These are phyloP conservation scores for Fusarium sp. DNA, from an alignment of 2,329 filamentous ascomycete genomes.

Conservation along the genomic window DNA sequence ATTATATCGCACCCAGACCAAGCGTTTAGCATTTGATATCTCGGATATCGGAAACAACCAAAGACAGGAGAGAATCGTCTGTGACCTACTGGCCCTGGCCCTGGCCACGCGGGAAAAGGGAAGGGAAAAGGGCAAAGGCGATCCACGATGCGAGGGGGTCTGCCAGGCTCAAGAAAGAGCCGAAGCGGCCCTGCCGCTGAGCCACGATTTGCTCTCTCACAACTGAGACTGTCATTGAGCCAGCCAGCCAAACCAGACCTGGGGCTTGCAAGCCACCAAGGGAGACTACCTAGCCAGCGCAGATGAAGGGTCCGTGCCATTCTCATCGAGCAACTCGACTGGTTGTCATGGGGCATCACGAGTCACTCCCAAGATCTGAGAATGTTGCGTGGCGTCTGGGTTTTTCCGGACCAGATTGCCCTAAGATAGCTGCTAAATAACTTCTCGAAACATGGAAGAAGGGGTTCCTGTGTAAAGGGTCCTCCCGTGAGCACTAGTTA, in stretches of 20 bases:
- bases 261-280: slow-evolving; percentile 14
- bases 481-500: slow-evolving; percentile 15
- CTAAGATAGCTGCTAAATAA: slow-evolving; percentile 27
- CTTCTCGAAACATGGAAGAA: slow-evolving; percentile 30
- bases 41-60: too few species aligned
- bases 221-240: slow-evolving; percentile 7
- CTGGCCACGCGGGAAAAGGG: slow-evolving; percentile 6
- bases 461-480: slow-evolving; percentile 8
- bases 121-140: slow-evolving; percentile 29
- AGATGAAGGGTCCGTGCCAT: slow-evolving; percentile 38
- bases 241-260: slow-evolving; percentile 6
- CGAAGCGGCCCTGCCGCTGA: slow-evolving; percentile 17
- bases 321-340: slow-evolving; percentile 8
- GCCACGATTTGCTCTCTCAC: slow-evolving; percentile 36
- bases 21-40: too few species aligned
- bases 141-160: slow-evolving; percentile 1
- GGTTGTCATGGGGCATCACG: slow-evolving; percentile 6
- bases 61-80: not conserved
- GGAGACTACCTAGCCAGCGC: slow-evolving; percentile 12
- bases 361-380: slow-evolving; percentile 22
- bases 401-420: slow-evolving; percentile 22
- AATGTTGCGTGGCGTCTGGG: slow-evolving; percentile 36
- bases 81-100: not conserved
- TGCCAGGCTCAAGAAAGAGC: slow-evolving; percentile 35
- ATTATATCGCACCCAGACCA: too few species aligned